Evolutionary conservation across 2,329 filamentous ascomycete genomes (phyloP), one percentile per base, ranked within the genome.

Genomic region (Hyphodiscus sp.): DNA sequence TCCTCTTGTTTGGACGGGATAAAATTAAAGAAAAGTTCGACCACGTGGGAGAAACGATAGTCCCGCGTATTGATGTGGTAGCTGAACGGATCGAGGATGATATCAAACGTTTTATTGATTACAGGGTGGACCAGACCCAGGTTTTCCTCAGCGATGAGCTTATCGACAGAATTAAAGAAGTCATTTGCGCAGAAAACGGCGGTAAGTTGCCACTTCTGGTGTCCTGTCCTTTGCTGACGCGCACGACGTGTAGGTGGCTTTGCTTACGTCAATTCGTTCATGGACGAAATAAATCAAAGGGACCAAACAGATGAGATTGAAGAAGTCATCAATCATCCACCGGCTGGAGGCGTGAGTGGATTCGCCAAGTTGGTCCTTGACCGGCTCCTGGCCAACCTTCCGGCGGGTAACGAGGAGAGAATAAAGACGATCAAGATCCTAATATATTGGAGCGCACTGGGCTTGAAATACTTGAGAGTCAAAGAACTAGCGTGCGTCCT

Each of bases 1-100:
- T 50, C 15, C n/a, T 50, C 15, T 23, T 50, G 20, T 38, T 50
- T 11, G 48, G 48, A 7, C 48, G n/a, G 20, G 19, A 33, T 11
- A 18, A 20, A 18, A 42, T 42, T 11, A 19, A 43, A 15, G 48
- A 23, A 9, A 20, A 20, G 20, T 50, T 43, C 20, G 18, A 26
- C 11, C 11, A 43, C 3, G 44, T 50, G 11, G 41, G 16, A 15
- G 48, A 29, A 3, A n/a, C 18, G 9, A 13, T 43, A n/a, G 38
- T 50, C 3, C 48, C 48, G 13, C 6, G 23, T 42, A 50, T 50
- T 44, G 33, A 50, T n/a, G 48, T 50, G 18, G 44, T 38, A 30
- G 26, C 20, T 10, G 48, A 44, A 5, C 41, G 30, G 23, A 43
- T 50, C 16, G 41, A 26, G 13, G 38, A 43, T 26, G 48, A 20